Base-by-base conservation (phyloP, 2,329 filamentous ascomycete genomes). In the Bipolaris sorokiniana region DNA sequence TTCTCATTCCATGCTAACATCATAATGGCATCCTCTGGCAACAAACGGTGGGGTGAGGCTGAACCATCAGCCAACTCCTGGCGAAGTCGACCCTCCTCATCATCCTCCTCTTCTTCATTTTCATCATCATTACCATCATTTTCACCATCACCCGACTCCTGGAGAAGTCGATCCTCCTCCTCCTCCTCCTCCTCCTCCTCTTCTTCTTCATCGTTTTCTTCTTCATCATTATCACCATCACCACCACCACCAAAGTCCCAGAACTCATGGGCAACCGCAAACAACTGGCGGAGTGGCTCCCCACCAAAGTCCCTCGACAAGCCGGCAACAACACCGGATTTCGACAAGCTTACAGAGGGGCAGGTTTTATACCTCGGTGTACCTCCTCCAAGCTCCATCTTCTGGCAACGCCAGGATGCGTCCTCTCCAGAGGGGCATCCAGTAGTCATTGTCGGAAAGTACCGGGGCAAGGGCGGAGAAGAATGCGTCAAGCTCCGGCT, bases 391-490 rank as follows among this genome's bases (percentile, higher is more conserved):
- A 16, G 0, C 26, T 61, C 55, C 20, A 51, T 54, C 40, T 51
- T 59, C n/a, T 38, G 48, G 31, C 3, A 34, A 9, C 36, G 42
- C 22, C 5, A 9, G 4, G 18, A 49, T 1, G 13, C 23, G 5
- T 36, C 53, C 15, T 13, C 23, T 0, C 50, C 55, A 20, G 49
- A 51, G 42, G 9, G 44, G 2, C 58, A 63, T 33, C 60, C 54
- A 10, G 38, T 59, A 2, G 64, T 68, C n/a, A 52, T 67, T 9
- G 48, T 56, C 22, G 28, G 42, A 10, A 58, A 44, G 28, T 51
- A 41, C 23, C 18, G 26, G 31, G 34, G 37, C 6, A 9, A 40
- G 9, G n/a, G 5, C 3, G 58, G 61, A 5, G 50, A 49, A 23
- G 45, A 51, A 22, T 51, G 44, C 34, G 63, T 65, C 36, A 28